These are phyloP conservation scores for Cytidiella melzeri DNA, from an alignment of 768 basidiomycete species.

Conservation along the genomic window DNA sequence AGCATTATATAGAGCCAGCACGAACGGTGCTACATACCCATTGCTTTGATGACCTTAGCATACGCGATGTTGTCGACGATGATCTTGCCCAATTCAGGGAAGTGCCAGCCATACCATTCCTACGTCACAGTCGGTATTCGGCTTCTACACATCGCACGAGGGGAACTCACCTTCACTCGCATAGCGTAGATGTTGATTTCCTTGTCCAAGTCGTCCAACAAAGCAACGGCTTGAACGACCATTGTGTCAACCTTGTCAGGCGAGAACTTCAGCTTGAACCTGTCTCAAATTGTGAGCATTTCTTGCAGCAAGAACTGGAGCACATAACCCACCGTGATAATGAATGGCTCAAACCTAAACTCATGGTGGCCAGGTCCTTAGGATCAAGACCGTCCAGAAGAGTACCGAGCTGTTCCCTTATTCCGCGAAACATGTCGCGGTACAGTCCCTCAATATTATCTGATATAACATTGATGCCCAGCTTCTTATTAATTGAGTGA, in stretches of 20 bases:
- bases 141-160: neutral
- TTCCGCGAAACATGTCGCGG: slow-evolving; percentile 91
- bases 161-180: slow-evolving; percentile 81
- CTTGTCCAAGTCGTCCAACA: slow-evolving; percentile 98
- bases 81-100: slow-evolving; percentile 99
- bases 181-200: slow-evolving; percentile 99
- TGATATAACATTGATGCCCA: slow-evolving; percentile 80
- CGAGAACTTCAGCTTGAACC: slow-evolving; percentile 99
- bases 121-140: slow-evolving; percentile 24
- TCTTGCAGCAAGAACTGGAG: neutral
- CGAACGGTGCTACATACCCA: slow-evolving; percentile 52
- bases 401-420: slow-evolving; percentile 79
- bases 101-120: slow-evolving; percentile 99
- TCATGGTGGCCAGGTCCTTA: slow-evolving; percentile 95
- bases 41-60: slow-evolving; percentile 85
- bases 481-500: slow-evolving; percentile 86
- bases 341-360: slow-evolving; percentile 94
- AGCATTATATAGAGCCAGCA: neutral
- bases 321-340: slow-evolving; percentile 66
- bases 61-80: slow-evolving; percentile 96
- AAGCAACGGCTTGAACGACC: slow-evolving; percentile 97
- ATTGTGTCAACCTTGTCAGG: slow-evolving; percentile 99
- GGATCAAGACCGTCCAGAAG: slow-evolving; percentile 89
- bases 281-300: slow-evolving; percentile 24
- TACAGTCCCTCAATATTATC: slow-evolving; percentile 40